A percentile compares a stretch with the other conserved stretches of the same genome.
Conservation (phyloP, 495 filamentous ascomycete species). For the Penicilliopsis zonata region DNA sequence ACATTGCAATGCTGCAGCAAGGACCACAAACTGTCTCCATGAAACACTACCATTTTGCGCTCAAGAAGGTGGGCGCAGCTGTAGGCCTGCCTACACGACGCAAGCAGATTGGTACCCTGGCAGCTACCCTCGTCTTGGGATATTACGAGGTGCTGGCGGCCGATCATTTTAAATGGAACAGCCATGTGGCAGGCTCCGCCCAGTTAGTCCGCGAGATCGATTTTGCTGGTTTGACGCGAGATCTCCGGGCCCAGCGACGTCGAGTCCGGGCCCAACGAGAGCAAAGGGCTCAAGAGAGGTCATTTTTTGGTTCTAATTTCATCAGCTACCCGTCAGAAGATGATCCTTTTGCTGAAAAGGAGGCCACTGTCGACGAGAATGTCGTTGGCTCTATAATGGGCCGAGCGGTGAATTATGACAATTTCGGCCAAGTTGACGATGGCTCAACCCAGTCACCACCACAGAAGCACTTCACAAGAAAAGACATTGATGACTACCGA, state of each 20-base stretch:
- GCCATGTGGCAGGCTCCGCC: slow-evolving; percentile 73
- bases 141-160: slow-evolving; percentile 94
- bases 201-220: slow-evolving; percentile 77
- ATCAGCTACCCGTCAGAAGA: slow-evolving; percentile 15
- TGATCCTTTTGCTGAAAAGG: slow-evolving; percentile 33
- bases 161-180: slow-evolving; percentile 93
- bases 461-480: slow-evolving; percentile 42
- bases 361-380: slow-evolving; percentile 25
- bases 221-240: slow-evolving; percentile 56
- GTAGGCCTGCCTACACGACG: slow-evolving; percentile 60
- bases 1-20: slow-evolving; percentile 74
- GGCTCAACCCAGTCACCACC: slow-evolving; percentile 4
- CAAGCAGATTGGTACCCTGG: slow-evolving; percentile 69
- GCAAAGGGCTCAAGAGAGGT: slow-evolving; percentile 7
- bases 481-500: slow-evolving; percentile 67
- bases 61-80: slow-evolving; percentile 63
- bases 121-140: slow-evolving; percentile 75
- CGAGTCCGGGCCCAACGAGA: slow-evolving; percentile 13
- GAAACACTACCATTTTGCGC: slow-evolving; percentile 82
- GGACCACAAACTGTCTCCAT: slow-evolving; percentile 63
- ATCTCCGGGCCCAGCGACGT: slow-evolving; percentile 45
- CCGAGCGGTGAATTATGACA: slow-evolving; percentile 30
- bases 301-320: slow-evolving; percentile 7
- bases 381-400: slow-evolving; percentile 35
- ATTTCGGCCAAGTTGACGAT: slow-evolving; percentile 30